Percentiles rank a stretch among this genome's conserved stretches.
These are phyloP conservation scores for Didymella exigua DNA, from an alignment of 2,329 filamentous ascomycete species.

Conservation along the genomic window DNA sequence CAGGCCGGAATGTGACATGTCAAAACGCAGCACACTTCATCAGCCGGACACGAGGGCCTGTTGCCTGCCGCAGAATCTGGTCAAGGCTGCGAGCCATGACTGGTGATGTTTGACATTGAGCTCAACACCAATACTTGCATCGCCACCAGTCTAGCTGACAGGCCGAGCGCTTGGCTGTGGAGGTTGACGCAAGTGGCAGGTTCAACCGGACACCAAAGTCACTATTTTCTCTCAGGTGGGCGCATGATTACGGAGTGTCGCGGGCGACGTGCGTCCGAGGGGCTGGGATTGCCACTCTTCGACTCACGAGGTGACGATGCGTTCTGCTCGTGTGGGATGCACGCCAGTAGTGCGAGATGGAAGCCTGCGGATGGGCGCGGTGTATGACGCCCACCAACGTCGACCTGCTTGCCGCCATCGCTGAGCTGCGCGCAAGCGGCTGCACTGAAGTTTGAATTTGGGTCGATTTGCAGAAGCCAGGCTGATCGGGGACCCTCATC, in stretches of 20 bases:
- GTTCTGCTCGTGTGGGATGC: slow-evolving; percentile 16
- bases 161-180: slow-evolving; percentile 18
- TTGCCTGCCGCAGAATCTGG: slow-evolving; percentile 1
- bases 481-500: slow-evolving; percentile 22
- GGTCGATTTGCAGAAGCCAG: slow-evolving; percentile 22
- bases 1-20: slow-evolving; percentile 10
- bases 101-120: slow-evolving; percentile 17
- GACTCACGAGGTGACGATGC: slow-evolving; percentile 24
- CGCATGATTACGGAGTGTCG: slow-evolving; percentile 28
- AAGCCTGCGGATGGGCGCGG: slow-evolving; percentile 8
- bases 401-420: slow-evolving; percentile 8
- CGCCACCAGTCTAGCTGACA: slow-evolving; percentile 1
- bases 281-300: slow-evolving; percentile 24
- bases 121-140: slow-evolving; percentile 16
- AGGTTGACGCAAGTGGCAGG: slow-evolving; percentile 19
- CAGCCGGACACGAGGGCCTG: slow-evolving; percentile 3
- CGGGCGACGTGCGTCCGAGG: slow-evolving; percentile 22
- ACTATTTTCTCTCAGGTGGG: slow-evolving; percentile 16
- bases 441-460: slow-evolving; percentile 19
- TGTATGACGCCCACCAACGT: slow-evolving; percentile 27
- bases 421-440: slow-evolving; percentile 25
- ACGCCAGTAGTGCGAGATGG: slow-evolving; percentile 19
- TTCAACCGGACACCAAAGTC: slow-evolving; percentile 13
- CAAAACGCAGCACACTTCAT: slow-evolving; percentile 11
- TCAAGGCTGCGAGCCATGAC: slow-evolving; percentile 10